Evolutionary conservation across 768 basidiomycete genomes (phyloP).

Genomic region (Macrolepiota dolichaula): DNA sequence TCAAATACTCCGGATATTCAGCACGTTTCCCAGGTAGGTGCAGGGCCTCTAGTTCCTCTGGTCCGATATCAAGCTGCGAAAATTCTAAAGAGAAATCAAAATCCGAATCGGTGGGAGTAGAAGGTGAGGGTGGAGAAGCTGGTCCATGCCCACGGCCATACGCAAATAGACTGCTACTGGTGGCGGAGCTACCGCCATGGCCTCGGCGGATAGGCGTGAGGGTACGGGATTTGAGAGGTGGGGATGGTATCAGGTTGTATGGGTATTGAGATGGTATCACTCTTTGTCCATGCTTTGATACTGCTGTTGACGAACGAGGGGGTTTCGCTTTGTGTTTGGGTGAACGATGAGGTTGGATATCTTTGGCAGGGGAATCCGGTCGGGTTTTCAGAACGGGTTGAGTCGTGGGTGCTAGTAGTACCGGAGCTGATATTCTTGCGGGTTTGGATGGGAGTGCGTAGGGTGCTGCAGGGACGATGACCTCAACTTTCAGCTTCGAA

Average conservation of each 20-base stretch:
- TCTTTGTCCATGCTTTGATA: background rate
- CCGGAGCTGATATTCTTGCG: background rate
- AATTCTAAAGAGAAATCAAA: conserved; percentile 52
- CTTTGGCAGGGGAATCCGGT: background rate
- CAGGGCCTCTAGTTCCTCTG: conserved; percentile 18
- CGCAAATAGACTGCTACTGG: background rate
- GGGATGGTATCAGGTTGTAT: conserved; percentile 26
- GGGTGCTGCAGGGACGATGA: conserved; percentile 38
- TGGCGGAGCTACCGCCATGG: conserved; percentile 18
- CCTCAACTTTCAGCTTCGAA: conserved; percentile 30
- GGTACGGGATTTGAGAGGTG: conserved; percentile 47
- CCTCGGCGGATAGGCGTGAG: conserved; percentile 65
- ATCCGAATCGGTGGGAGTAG: conserved; percentile 51
- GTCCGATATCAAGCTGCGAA: conserved; percentile 35
- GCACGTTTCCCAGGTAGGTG: conserved; percentile 19
- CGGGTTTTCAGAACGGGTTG: conserved; percentile 5
- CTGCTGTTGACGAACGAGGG: background rate
- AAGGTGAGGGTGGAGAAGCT: conserved; percentile 53
- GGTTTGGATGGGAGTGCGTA: conserved; percentile 19
- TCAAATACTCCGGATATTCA: conserved; percentile 49
- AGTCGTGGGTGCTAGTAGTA: conserved; percentile 18
- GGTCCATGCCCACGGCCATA: conserved; percentile 31
- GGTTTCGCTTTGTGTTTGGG: conserved; percentile 1
- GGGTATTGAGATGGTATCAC: conserved; percentile 8
- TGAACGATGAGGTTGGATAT: background rate